Conservation (phyloP, 2,329 filamentous ascomycete species). For the Magnaporthiopsis incrustans region DNA sequence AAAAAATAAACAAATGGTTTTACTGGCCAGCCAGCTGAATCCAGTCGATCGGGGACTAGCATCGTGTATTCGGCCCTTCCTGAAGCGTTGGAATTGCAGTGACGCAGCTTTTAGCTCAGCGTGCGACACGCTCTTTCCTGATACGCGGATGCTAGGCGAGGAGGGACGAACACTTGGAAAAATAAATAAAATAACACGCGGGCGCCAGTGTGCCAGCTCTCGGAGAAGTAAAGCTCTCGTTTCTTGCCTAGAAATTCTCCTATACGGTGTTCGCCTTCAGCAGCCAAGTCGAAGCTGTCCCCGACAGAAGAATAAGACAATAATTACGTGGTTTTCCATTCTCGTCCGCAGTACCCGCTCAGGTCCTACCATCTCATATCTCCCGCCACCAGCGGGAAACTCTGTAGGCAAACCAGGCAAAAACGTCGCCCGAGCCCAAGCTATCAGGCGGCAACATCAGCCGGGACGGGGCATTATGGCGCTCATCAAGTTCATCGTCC, state of each 20-base stretch:
- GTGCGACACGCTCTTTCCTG: not conserved
- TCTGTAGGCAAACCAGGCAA: too few relatives aligned
- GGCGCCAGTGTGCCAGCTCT: too few relatives aligned
- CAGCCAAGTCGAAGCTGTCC: not conserved
- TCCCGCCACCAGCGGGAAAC: too few relatives aligned
- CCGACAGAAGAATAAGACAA: not conserved
- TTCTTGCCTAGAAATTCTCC: not conserved
- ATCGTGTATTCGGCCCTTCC: not conserved
- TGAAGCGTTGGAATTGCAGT: not conserved
- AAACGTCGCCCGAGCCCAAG: too few relatives aligned
- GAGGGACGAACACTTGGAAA: not conserved
- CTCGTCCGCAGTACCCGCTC: too few relatives aligned
- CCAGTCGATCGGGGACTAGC: not conserved
- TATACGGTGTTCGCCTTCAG: not conserved
- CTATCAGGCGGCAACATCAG: not conserved
- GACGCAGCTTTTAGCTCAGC: not conserved
- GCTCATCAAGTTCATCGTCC: not conserved
- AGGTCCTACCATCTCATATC: too few relatives aligned
- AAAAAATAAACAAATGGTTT: too few relatives aligned
- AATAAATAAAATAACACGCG: not conserved
- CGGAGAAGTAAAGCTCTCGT: not conserved
- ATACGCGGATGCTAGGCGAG: not conserved
- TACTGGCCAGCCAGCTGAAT: too few relatives aligned
- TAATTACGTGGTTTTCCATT: too few relatives aligned
- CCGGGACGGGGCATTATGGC: not conserved